A percentile compares a stretch with the other conserved stretches of the same genome.
Conservation (phyloP, 345 rosid genomes). For the Gossypium arboreum region DNA sequence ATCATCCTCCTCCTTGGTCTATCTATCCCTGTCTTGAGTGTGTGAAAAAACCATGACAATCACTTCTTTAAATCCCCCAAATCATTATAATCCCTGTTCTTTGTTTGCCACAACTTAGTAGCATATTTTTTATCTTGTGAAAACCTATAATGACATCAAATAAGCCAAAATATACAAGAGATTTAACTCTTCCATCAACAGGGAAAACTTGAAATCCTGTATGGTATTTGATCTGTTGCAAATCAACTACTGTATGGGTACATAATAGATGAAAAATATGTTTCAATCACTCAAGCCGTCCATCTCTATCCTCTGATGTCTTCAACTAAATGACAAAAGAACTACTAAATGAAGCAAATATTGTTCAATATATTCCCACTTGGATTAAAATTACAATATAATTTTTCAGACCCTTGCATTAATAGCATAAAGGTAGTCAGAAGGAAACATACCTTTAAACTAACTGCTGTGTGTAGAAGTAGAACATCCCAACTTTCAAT, state of each 20-base stretch:
- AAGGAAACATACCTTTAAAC: constrained; percentile 12
- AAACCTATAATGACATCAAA: too few species aligned
- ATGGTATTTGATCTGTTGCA: not conserved
- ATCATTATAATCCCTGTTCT: too few species aligned
- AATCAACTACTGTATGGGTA: not conserved
- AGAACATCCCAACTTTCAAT: constrained; percentile 19
- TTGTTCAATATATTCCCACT: not conserved
- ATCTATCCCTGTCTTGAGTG: too few species aligned
- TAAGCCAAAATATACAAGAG: too few species aligned
- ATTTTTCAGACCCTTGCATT: constrained; percentile 5
- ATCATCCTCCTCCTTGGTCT: too few species aligned
- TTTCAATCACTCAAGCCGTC: not conserved
- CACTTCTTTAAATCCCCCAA: too few species aligned
- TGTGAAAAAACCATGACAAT: too few species aligned
- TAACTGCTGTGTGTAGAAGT: not conserved
- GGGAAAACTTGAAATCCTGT: not conserved
- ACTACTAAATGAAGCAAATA: constrained; percentile 9
- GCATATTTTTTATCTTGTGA: too few species aligned
- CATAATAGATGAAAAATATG: constrained; percentile 1
- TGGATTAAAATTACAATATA: constrained; percentile 1
- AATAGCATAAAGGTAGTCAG: constrained; percentile 1
- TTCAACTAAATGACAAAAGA: constrained; percentile 4
- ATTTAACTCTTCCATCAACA: not conserved
- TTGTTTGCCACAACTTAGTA: too few species aligned
- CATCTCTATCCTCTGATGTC: not conserved